Percentiles rank a stretch among this genome's conserved stretches.
phyloP scores from a whole-genome alignment of 2,329 filamentous ascomycete species.

The Xylaria sp. region DNA sequence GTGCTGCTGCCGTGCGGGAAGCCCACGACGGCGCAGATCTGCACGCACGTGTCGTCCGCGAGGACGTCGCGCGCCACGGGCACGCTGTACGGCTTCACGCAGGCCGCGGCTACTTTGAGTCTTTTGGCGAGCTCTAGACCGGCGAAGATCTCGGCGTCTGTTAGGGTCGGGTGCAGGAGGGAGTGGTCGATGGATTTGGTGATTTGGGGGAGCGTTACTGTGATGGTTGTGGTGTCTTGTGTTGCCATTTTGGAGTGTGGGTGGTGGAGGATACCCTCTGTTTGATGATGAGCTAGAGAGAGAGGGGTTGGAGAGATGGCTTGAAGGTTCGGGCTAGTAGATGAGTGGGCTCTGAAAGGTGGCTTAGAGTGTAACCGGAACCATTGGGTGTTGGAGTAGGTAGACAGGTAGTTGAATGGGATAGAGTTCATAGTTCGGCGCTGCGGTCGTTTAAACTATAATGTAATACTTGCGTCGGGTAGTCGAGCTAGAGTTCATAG shows the following conservation, averaged over 20 bases:
- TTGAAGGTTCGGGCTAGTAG: background rate
- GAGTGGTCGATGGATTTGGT: slow-evolving; percentile 70
- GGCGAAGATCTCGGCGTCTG: slow-evolving; percentile 62
- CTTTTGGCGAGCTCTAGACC: slow-evolving; percentile 61
- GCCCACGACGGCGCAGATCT: slow-evolving; percentile 68
- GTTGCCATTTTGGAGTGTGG: slow-evolving; percentile 10
- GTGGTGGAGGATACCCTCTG: background rate
- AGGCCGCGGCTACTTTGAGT: slow-evolving; percentile 65
- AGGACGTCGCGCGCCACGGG: slow-evolving; percentile 61
- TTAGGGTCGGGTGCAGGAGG: slow-evolving; percentile 70
- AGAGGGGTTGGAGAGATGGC: background rate
- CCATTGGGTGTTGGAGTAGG: background rate
- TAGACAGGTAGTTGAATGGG: background rate
- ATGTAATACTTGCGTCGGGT: slow-evolving; percentile 2
- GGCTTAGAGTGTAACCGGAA: background rate
- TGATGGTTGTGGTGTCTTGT: slow-evolving; percentile 46
- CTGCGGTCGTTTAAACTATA: background rate
- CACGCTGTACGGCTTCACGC: slow-evolving; percentile 68
- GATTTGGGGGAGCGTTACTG: slow-evolving; percentile 58
- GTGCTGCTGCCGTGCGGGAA: slow-evolving; percentile 71
- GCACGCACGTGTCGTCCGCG: slow-evolving; percentile 59
- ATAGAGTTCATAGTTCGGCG: background rate
- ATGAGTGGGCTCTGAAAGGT: background rate
- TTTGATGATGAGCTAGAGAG: background rate
- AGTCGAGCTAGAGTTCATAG: background rate